phyloP scores from a whole-genome alignment of 2,329 filamentous ascomycete genomes.

The Periconia macrospinosa region DNA sequence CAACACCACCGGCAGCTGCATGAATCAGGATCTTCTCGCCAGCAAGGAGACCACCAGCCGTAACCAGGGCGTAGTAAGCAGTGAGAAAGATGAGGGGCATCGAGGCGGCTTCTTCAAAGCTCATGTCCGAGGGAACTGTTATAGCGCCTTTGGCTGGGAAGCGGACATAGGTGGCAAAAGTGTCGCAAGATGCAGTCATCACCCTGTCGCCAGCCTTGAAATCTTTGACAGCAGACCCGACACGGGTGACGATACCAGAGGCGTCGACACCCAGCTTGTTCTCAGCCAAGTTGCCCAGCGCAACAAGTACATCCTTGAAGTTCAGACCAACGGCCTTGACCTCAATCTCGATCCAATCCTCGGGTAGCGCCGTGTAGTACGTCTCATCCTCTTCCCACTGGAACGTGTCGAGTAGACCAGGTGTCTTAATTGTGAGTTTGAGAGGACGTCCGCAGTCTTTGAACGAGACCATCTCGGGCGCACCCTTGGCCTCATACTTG shows the following conservation, averaged over 20 bases:
- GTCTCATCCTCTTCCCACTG: slow-evolving; percentile 4
- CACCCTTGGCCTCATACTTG: no score
- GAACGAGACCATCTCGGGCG: no score
- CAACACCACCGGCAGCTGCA: slow-evolving; percentile 21
- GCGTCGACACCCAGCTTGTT: neutral
- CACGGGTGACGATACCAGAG: neutral
- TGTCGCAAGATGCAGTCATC: neutral
- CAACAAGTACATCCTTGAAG: slow-evolving; percentile 2
- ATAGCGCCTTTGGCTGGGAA: neutral
- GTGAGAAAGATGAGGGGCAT: slow-evolving; percentile 15
- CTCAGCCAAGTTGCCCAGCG: neutral
- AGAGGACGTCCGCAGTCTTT: slow-evolving; percentile 12
- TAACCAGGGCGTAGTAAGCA: slow-evolving; percentile 20
- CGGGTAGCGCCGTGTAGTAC: slow-evolving; percentile 3
- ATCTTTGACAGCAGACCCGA: neutral
- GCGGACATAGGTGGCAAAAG: neutral
- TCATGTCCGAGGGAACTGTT: slow-evolving; percentile 1
- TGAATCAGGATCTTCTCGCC: slow-evolving; percentile 35
- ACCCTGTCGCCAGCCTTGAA: neutral
- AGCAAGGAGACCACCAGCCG: slow-evolving; percentile 20
- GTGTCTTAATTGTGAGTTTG: slow-evolving; percentile 2
- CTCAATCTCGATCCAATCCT: slow-evolving; percentile 10
- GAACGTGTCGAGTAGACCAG: slow-evolving; percentile 11
- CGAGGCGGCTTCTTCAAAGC: slow-evolving; percentile 14
- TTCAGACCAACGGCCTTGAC: slow-evolving; percentile 2